phyloP scores from a whole-genome alignment of 331 rosid species.

The Erythrophleum ivorense region DNA sequence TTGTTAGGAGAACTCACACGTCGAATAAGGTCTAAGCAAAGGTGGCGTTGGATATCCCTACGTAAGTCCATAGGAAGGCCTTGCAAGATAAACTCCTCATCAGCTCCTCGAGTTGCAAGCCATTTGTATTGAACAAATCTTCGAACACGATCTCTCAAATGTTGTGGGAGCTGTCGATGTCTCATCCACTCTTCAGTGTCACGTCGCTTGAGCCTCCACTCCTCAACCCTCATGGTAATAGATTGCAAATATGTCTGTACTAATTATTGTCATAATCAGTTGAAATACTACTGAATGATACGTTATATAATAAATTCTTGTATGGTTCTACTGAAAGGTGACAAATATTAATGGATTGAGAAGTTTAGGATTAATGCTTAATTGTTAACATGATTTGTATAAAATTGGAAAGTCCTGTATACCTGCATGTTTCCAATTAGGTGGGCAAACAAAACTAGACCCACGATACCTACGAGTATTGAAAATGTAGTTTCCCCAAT shows the following conservation, averaged over 20 bases:
- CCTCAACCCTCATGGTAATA: constrained; percentile 82
- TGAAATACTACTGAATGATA: not conserved
- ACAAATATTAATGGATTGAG: not conserved
- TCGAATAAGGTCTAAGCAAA: constrained; percentile 87
- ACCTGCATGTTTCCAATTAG: constrained; percentile 99
- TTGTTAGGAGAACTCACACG: constrained; percentile 59
- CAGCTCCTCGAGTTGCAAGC: constrained; percentile 93
- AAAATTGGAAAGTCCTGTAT: not conserved
- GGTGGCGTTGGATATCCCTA: constrained; percentile 84
- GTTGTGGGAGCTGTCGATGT: constrained; percentile 83
- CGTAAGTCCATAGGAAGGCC: constrained; percentile 78
- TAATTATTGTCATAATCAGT: not conserved
- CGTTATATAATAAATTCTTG: not conserved
- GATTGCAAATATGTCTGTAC: constrained; percentile 94
- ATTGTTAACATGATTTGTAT: not conserved
- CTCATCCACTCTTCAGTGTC: constrained; percentile 95
- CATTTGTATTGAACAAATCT: constrained; percentile 85
- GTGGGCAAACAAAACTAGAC: constrained; percentile 86
- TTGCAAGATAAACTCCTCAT: constrained; percentile 73
- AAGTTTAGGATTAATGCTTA: no score
- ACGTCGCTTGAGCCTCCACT: constrained; percentile 84
- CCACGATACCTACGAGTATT: constrained; percentile 74
- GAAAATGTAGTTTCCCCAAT: constrained; percentile 83
- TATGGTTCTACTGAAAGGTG: not conserved
- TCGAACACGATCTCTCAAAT: constrained; percentile 71